Evolutionary conservation across 352 stramenopile genomes (phyloP).

Genomic region (Pythium catenulatum): DNA sequence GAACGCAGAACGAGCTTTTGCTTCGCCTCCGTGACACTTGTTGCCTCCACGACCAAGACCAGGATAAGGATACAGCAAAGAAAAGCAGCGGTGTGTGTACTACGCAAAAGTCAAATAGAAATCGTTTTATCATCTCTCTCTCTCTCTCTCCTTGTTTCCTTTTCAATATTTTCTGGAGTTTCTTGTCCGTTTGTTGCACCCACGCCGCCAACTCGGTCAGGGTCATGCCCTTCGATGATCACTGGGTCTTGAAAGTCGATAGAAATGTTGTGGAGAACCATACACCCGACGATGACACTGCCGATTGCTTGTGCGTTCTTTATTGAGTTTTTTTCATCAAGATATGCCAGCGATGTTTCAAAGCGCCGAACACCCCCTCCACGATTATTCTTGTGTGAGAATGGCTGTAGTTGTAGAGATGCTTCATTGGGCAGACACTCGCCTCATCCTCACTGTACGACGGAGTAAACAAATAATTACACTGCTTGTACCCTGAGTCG

Average conservation of each 20-base stretch:
- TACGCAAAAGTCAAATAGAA: too few species aligned
- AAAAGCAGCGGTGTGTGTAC: too few species aligned
- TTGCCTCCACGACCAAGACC: too few species aligned
- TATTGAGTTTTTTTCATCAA: slow-evolving; percentile 27
- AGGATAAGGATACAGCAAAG: too few species aligned
- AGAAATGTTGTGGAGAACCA: slow-evolving; percentile 41
- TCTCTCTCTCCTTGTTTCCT: too few species aligned
- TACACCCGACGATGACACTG: slow-evolving; percentile 36
- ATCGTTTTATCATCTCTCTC: too few species aligned
- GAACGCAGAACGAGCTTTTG: too few species aligned
- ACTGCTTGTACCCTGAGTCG: neutral
- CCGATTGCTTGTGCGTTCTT: neutral
- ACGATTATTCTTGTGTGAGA: slow-evolving; percentile 16
- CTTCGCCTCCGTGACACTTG: too few species aligned
- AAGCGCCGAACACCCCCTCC: slow-evolving; percentile 3
- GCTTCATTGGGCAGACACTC: neutral
- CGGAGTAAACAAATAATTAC: neutral
- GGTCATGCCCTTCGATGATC: too few species aligned
- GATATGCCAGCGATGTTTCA: slow-evolving; percentile 39
- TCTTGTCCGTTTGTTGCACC: too few species aligned
- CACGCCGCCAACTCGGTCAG: too few species aligned
- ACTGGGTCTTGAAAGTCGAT: neutral
- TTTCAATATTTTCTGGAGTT: too few species aligned
- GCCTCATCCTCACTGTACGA: neutral
- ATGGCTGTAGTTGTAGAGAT: neutral